Conservation (phyloP, 139 green algal genomes). For the Ulvella scutata region DNA sequence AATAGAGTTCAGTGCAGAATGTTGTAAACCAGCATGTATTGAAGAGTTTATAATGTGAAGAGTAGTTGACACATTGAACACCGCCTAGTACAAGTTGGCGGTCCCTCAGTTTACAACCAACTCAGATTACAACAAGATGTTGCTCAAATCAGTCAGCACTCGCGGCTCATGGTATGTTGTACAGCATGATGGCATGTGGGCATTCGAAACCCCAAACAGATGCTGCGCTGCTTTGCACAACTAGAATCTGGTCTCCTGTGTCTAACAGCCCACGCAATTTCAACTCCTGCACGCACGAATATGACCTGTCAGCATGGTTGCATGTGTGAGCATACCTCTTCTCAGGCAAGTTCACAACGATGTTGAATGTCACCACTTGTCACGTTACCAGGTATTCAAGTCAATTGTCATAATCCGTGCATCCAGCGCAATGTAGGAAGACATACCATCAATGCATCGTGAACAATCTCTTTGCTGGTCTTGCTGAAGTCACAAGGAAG, state of each 20-base stretch:
- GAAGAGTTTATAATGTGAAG: too few relatives aligned
- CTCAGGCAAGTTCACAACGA: conserved; percentile 2
- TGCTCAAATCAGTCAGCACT: too few relatives aligned
- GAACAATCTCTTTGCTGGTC: conserved; percentile 24
- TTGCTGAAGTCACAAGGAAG: conserved; percentile 39
- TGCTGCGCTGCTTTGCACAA: conserved; percentile 61
- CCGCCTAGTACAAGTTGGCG: too few relatives aligned
- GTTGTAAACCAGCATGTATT: too few relatives aligned
- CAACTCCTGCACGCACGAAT: conserved; percentile 36
- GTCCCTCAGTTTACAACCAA: too few relatives aligned
- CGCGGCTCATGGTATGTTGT: not conserved
- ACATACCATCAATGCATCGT: not conserved
- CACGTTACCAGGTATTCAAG: too few relatives aligned
- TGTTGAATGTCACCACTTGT: conserved; percentile 36
- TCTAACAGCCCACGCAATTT: conserved; percentile 35
- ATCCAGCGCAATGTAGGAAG: too few relatives aligned
- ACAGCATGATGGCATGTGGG: conserved; percentile 51
- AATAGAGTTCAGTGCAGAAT: too few relatives aligned
- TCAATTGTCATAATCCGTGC: too few relatives aligned
- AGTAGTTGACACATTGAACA: too few relatives aligned
- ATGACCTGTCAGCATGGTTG: not conserved
- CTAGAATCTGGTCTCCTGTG: conserved; percentile 46
- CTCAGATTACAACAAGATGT: too few relatives aligned
- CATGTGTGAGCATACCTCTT: not conserved
- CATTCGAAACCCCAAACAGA: conserved; percentile 63